Evolutionary conservation across 768 basidiomycete species (phyloP).

Genomic region (Lactarius akahatsu): DNA sequence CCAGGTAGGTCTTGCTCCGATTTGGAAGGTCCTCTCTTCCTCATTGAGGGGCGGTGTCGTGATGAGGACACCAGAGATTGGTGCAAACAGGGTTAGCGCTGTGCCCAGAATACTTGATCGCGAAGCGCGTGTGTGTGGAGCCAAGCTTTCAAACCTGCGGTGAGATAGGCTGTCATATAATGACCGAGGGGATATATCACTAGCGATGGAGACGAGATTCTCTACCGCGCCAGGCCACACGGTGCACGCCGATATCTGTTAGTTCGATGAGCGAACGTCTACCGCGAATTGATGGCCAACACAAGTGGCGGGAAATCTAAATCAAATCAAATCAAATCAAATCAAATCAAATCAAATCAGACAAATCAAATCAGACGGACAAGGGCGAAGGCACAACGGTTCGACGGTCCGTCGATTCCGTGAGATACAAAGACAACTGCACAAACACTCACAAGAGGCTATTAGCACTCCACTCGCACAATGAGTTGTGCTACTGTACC

Average conservation of each 20-base stretch:
- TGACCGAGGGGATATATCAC: not conserved
- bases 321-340: no score
- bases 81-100: slow-evolving; percentile 26
- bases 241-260: slow-evolving; percentile 4
- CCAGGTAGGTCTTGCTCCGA: slow-evolving; percentile 28
- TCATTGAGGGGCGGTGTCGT: slow-evolving; percentile 13
- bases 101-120: slow-evolving; percentile 30
- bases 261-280: slow-evolving; percentile 3
- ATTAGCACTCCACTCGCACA: no score
- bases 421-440: no score
- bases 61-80: slow-evolving; percentile 30
- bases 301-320: not conserved
- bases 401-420: no score
- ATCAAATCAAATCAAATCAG: no score
- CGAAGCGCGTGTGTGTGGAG: not conserved
- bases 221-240: slow-evolving; percentile 7
- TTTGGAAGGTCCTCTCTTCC: slow-evolving; percentile 4
- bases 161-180: not conserved
- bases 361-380: no score
- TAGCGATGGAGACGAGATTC: not conserved
- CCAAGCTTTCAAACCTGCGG: not conserved
- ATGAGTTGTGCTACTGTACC: no score
- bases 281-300: not conserved
- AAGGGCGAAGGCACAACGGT: no score
- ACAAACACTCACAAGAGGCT: no score